These are phyloP conservation scores for Telopea speciosissima DNA, from an alignment of 177 flowering plant species.

Conservation along the genomic window DNA sequence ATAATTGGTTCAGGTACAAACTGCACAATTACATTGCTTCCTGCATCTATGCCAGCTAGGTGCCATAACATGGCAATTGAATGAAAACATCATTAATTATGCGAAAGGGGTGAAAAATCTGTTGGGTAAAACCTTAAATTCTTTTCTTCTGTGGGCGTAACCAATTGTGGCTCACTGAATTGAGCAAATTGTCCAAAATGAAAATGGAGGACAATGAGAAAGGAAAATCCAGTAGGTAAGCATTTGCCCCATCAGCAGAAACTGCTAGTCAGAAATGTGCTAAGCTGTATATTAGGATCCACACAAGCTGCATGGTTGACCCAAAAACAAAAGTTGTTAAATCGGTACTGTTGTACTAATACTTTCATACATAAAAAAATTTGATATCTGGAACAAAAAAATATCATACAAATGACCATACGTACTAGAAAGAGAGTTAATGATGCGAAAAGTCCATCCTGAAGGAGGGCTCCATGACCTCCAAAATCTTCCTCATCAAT, in stretches of 20 bases:
- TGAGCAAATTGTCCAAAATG: not conserved
- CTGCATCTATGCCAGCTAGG: not conserved
- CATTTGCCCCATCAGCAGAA: not conserved
- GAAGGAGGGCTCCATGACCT: conserved; percentile 70
- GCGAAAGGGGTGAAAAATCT: not conserved
- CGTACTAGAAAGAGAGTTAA: conserved; percentile 69
- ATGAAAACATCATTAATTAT: not conserved
- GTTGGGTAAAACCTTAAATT: not conserved
- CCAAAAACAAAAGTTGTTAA: not conserved
- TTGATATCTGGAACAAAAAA: not conserved
- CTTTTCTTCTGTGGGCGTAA: conserved; percentile 3
- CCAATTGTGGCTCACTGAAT: not conserved
- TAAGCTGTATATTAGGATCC: conserved; percentile 58
- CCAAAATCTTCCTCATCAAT: conserved; percentile 80
- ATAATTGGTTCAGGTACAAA: not conserved
- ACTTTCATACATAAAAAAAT: not conserved
- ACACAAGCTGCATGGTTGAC: conserved; percentile 56
- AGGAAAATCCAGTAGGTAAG: not conserved
- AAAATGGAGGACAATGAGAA: not conserved
- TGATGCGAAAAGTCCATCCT: conserved; percentile 77
- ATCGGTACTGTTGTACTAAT: not conserved
- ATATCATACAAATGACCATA: not conserved
- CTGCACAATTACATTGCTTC: not conserved
- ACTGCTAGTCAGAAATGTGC: conserved; percentile 21
- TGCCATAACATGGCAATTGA: not conserved